A percentile compares a stretch with the other conserved stretches of the same genome.
phyloP scores from a whole-genome alignment of 2,329 filamentous ascomycete species.

The Pseudogymnoascus sp. region DNA sequence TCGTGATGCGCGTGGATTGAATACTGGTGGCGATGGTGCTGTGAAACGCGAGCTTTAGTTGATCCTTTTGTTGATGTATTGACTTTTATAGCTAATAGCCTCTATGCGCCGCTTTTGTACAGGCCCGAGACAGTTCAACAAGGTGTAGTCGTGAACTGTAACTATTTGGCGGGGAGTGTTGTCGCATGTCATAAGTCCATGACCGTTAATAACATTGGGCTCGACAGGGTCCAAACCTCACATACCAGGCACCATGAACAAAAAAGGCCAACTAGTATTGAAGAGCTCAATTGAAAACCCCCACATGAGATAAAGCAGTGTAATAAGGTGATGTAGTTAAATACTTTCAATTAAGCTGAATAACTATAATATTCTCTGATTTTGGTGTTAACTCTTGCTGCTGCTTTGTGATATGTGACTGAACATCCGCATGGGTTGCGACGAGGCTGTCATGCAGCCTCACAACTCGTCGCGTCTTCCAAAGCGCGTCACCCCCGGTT shows the following conservation, averaged over 20 bases:
- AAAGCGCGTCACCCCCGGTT: slow-evolving; percentile 9
- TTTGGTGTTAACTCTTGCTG: not conserved
- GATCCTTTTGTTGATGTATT: not conserved
- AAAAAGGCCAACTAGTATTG: not conserved
- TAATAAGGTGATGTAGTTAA: not conserved
- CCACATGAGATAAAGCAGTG: not conserved
- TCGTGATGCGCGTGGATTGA: not conserved
- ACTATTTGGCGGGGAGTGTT: slow-evolving; percentile 5
- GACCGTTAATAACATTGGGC: not conserved
- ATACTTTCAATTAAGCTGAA: not conserved
- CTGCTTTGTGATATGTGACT: not conserved
- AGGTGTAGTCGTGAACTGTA: not conserved
- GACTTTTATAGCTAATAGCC: not conserved
- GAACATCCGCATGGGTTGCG: not conserved
- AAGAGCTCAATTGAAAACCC: not conserved
- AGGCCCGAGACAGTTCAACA: not conserved
- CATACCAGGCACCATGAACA: not conserved
- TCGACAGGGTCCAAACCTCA: not conserved
- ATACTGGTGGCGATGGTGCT: not conserved
- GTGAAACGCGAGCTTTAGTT: not conserved
- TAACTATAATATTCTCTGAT: not conserved
- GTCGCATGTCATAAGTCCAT: not conserved
- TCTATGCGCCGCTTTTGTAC: not conserved
- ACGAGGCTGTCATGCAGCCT: not conserved
- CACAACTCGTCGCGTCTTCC: slow-evolving; percentile 10